These are phyloP conservation scores for Hirsutella rhossiliensis DNA, from an alignment of 2,329 filamentous ascomycete genomes.

Conservation along the genomic window DNA sequence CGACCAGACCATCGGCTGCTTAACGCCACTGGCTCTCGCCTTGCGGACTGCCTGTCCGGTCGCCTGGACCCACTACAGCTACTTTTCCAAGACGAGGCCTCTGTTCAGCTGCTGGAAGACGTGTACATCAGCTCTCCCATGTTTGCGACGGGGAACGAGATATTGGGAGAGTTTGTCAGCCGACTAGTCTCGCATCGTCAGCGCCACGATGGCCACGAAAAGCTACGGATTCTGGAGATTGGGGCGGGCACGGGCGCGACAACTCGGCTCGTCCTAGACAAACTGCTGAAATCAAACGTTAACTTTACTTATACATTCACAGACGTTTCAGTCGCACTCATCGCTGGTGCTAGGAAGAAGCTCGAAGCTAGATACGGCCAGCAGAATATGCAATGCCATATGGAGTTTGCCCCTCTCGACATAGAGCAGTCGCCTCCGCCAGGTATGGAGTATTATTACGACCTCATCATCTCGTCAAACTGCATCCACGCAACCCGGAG, in stretches of 20 bases:
- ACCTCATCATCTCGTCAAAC: conserved; percentile 23
- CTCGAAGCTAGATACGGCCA: conserved; percentile 7
- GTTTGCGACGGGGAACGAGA: conserved; percentile 9
- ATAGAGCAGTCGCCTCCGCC: conserved; percentile 13
- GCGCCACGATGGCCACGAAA: not conserved
- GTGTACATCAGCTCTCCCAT: conserved; percentile 21
- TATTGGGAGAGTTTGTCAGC: conserved; percentile 6
- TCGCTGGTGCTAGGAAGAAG: conserved; percentile 13
- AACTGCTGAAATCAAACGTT: conserved; percentile 7
- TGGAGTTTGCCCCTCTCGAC: conserved; percentile 16
- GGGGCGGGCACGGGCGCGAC: conserved; percentile 32
- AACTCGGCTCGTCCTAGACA: conserved; percentile 16
- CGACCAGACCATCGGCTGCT: not conserved
- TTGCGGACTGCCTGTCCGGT: conserved; percentile 26
- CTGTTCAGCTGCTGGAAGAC: conserved; percentile 17
- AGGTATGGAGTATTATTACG: conserved; percentile 8
- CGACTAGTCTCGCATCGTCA: not conserved
- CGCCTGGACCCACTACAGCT: conserved; percentile 21
- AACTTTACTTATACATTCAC: conserved; percentile 25
- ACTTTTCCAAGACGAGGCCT: conserved; percentile 21
- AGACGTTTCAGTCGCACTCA: conserved; percentile 23
- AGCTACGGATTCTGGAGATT: conserved; percentile 28
- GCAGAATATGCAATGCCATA: conserved; percentile 2
- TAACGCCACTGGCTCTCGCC: conserved; percentile 11
- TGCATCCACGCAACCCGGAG: conserved; percentile 22